Evolutionary conservation across 2,329 filamentous ascomycete species (phyloP).

Genomic region (Phialocephala sp.): DNA sequence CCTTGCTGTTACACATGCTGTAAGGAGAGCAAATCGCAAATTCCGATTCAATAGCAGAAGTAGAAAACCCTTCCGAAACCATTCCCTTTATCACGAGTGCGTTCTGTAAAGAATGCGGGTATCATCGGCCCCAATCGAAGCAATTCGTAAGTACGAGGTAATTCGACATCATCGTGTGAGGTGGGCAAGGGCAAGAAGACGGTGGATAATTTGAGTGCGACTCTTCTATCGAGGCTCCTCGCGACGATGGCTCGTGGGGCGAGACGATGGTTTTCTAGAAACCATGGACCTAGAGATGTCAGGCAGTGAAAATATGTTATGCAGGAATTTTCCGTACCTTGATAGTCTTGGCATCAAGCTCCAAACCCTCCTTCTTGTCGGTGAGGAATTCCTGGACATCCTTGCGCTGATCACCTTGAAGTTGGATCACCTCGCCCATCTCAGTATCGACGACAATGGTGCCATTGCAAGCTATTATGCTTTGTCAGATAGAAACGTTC

Average conservation of each 20-base stretch:
- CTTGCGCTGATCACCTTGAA: constrained; percentile 99
- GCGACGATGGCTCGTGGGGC: constrained; percentile 40
- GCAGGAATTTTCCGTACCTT: constrained; percentile 63
- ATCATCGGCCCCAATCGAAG: constrained; percentile 44
- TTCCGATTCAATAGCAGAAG: constrained; percentile 27
- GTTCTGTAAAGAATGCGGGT: constrained; percentile 43
- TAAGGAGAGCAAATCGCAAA: constrained; percentile 28
- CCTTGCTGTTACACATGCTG: constrained; percentile 30
- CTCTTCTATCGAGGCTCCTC: constrained; percentile 43
- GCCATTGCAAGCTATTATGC: constrained; percentile 89
- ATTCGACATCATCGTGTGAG: constrained; percentile 12
- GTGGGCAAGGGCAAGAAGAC: constrained; percentile 42
- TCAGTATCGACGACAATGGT: constrained; percentile 95
- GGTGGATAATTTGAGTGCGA: constrained; percentile 31
- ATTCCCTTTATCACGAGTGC: constrained; percentile 37
- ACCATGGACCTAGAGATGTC: constrained; percentile 58
- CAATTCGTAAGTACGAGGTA: constrained; percentile 31
- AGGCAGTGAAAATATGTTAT: not conserved
- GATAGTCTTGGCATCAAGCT: constrained; percentile 95
- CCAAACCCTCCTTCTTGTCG: constrained; percentile 93
- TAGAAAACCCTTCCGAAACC: constrained; percentile 28
- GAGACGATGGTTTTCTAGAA: constrained; percentile 56
- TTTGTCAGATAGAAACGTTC: constrained; percentile 12
- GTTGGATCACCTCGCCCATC: constrained; percentile 99
- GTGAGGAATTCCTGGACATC: constrained; percentile 97